Evolutionary conservation across 345 rosid species (phyloP), one percentile per base, ranked within the genome.

Genomic region (Draba incana): DNA sequence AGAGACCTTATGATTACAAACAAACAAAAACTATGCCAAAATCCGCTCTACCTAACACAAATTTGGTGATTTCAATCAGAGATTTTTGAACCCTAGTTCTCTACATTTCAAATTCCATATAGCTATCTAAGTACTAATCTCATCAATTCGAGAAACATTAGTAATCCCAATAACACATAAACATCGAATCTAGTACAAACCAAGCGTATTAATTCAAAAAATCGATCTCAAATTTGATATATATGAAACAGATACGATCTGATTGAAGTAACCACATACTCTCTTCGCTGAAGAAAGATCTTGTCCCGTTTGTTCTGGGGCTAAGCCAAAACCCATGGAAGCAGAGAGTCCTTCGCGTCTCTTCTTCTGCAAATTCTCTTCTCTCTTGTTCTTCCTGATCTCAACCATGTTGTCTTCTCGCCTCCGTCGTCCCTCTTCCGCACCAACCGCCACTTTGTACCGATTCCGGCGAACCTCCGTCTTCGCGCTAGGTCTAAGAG

Each of bases 331-430:
- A 15, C 43, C 43, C 42, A 8, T 11, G 16, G 67, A 41, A 83
- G 92, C 6, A 68, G 75, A 75, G 24, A 84, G 57, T 7, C 85
- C 89, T 35, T 89, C 91, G 20, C 93, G 91, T 14, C 93, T 78
- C 78, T 87, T 89, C 82, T 89, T 89, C 75, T 79, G 87, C 8
- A 89, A 72, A 76, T 81, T 87, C 68, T 89, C 96, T 57, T 89
- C 93, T 52, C 96, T 74, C 48, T 84, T 83, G 38, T 81, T 89
- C 86, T 89, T 89, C 66, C 93, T 81, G 83, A 87, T 89, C 89
- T 89, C 93, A 43, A 89, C 93, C 93, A 87, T 84, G 47, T 85
- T 84, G 68, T 89, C 91, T 69, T 89, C 96, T 57, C 96, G 77
- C 59, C 96, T 83, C 73, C 96, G 77, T 43, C 93, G 81, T 11